These are phyloP conservation scores for Boletus speciosus DNA, from an alignment of 768 basidiomycete genomes.

Conservation along the genomic window DNA sequence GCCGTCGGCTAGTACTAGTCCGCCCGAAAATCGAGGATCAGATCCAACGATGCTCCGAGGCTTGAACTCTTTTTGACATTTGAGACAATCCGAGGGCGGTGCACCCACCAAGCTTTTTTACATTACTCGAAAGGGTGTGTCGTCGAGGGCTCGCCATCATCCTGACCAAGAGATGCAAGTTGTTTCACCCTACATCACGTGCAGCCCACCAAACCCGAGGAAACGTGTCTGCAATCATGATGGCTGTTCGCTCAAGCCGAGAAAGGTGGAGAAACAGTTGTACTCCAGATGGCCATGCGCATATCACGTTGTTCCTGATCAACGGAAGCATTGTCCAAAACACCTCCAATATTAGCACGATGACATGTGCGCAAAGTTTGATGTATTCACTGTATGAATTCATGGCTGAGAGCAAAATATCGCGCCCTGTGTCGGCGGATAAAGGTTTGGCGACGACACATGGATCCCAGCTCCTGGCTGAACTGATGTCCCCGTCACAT, in stretches of 20 bases:
- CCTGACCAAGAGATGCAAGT: not conserved
- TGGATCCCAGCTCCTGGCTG: not conserved
- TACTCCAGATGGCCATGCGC: not conserved
- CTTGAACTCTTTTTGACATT: not conserved
- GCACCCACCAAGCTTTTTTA: not conserved
- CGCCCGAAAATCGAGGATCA: not conserved
- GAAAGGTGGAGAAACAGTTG: not conserved
- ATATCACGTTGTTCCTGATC: not conserved
- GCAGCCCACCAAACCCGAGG: not conserved
- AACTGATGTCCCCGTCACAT: not conserved
- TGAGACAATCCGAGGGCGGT: conserved; percentile 1
- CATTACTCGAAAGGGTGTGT: not conserved
- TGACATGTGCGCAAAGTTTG: not conserved
- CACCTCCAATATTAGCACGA: not conserved
- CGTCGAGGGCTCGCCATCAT: not conserved
- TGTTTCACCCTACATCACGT: conserved; percentile 7
- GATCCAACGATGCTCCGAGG: not conserved
- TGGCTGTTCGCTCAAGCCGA: not conserved
- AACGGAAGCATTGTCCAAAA: not conserved
- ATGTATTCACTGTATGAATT: not conserved
- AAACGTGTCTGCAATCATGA: conserved; percentile 1
- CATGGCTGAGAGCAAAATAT: not conserved
- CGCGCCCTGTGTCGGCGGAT: not conserved
- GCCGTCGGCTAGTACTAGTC: not conserved
- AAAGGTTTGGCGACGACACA: not conserved